Evolutionary conservation across 768 basidiomycete species (phyloP), one percentile per base, ranked within the genome.

Genomic region (Suillus paluster): DNA sequence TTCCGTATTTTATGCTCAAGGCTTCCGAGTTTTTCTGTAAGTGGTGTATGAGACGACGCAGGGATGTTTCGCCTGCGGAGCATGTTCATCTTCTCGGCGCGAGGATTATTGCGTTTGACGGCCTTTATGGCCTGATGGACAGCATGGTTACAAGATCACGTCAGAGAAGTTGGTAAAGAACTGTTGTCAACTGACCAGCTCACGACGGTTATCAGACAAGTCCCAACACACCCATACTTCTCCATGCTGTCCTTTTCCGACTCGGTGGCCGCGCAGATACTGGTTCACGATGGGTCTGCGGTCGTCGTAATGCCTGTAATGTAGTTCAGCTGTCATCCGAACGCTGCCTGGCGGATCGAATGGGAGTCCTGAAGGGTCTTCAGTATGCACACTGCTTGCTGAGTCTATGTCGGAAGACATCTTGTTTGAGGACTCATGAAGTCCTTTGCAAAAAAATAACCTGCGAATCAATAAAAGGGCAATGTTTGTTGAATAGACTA

Each of bases 191-290:
- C 81, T 73, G 64, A 81, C 79, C 59, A 83, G 72, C 83, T 75
- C 71, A 80, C 84, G 78, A 71, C 83, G 78, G 71, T 74, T 80
- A 69, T 68, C 71, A 66, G 66, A 77, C 72, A 75, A 80, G 75
- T 85, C 84, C 71, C 70, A 83, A 38, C 92, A 93, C 5, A 91
- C 80, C 76, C 87, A 91, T 63, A 98, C 96, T 70, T 90, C 87
- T 53, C 96, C 96, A 70, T 97, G 95, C 71, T 94, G 92, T 14
- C 96, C 96, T 61, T 84, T 86, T 23, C 96, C 96, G 23, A 97
- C 87, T 69, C 85, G 84, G 59, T 83, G 81, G 58, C 88, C 80
- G 60, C 95, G 86, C 53, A 87, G 79, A 74, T 97, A 98, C 75
- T 96, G 92, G 79, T 98, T 98, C 67, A 97, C 75, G 78, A 88